These are phyloP conservation scores for Isatis lusitanica DNA, from an alignment of 441 rosid species.

Conservation along the genomic window DNA sequence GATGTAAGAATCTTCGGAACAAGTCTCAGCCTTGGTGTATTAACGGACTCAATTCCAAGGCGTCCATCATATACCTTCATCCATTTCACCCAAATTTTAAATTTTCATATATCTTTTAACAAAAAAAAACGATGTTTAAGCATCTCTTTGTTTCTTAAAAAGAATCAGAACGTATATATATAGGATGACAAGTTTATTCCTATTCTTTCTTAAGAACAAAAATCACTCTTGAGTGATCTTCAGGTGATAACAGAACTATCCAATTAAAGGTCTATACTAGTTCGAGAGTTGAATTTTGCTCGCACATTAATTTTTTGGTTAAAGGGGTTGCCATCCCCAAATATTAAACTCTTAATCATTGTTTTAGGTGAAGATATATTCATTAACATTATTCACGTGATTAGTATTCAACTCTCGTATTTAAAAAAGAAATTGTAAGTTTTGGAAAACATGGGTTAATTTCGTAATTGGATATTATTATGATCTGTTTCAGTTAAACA, in stretches of 20 bases:
- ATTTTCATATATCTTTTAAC: too few species aligned
- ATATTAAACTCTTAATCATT: neutral
- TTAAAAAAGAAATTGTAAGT: neutral
- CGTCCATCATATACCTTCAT: too few species aligned
- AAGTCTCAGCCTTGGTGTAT: too few species aligned
- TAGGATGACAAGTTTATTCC: too few species aligned
- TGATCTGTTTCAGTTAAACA: neutral
- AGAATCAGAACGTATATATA: too few species aligned
- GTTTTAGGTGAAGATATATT: neutral
- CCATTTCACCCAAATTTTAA: too few species aligned
- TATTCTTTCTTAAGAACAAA: too few species aligned
- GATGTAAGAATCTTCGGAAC: too few species aligned
- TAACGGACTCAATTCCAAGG: too few species aligned
- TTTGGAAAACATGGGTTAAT: conserved; percentile 9
- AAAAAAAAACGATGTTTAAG: too few species aligned
- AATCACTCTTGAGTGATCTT: neutral
- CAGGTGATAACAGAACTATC: too few species aligned
- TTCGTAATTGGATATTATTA: neutral
- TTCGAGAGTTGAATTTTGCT: neutral
- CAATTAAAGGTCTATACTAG: neutral
- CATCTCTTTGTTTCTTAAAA: too few species aligned
- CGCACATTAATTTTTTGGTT: neutral
- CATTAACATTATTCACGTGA: neutral
- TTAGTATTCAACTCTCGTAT: neutral
- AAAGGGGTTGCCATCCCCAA: neutral